Evolutionary conservation across 148 eudicot genomes (phyloP).

Genomic region (Rhododendron henanense): DNA sequence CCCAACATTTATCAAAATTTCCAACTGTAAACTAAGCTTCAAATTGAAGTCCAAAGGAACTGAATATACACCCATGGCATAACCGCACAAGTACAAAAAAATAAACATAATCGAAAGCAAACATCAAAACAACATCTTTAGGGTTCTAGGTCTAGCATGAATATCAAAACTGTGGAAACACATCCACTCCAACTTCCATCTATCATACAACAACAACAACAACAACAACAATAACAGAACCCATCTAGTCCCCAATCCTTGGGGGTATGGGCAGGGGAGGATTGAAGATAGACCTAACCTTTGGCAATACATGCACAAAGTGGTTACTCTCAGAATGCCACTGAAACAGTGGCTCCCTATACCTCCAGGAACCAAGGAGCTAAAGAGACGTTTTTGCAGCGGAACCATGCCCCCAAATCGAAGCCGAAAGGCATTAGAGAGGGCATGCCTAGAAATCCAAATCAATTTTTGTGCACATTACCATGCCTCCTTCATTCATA

Average conservation of each 20-base stretch:
- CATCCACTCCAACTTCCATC: background rate
- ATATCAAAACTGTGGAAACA: background rate
- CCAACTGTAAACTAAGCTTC: conserved; percentile 2
- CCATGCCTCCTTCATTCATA: background rate
- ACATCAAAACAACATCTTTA: background rate
- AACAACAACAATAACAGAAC: too few relatives aligned
- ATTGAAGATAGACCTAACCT: too few relatives aligned
- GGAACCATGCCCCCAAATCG: background rate
- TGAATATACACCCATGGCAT: background rate
- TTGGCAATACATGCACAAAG: too few relatives aligned
- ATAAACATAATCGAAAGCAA: background rate
- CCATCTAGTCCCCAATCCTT: too few relatives aligned
- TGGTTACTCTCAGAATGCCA: too few relatives aligned
- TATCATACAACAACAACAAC: too few relatives aligned
- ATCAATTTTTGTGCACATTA: background rate
- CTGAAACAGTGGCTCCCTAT: background rate
- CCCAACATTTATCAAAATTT: background rate
- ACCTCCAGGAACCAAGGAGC: background rate
- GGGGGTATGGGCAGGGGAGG: too few relatives aligned
- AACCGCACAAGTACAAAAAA: background rate
- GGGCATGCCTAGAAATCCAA: background rate
- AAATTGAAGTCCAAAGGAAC: background rate
- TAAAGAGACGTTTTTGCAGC: background rate
- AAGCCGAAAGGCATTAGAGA: background rate
- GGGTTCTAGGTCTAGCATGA: background rate